Evolutionary conservation across 768 basidiomycete species (phyloP), one percentile per base, ranked within the genome.

Genomic region (Saitozyma sp.): DNA sequence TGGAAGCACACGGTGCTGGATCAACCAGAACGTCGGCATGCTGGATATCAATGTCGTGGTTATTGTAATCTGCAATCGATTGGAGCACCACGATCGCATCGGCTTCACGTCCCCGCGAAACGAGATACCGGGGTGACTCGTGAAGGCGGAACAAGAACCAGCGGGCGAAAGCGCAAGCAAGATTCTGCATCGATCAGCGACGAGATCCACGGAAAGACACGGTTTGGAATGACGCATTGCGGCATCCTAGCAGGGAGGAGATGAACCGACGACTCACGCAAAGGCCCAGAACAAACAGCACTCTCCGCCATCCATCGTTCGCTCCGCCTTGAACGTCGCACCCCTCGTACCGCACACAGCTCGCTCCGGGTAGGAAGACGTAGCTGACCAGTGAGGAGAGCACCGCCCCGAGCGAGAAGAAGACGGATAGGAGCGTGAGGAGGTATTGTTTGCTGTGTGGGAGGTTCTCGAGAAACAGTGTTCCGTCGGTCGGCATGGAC

Each of bases 401-500:
- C 49, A 98, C 91, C 0, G 94, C 88, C 51, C 95, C 95, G 45
- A 96, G 80, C 7, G 92, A 93, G 83, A 97, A 97, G 82, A 97
- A 98, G n/a, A 93, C 85, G 5, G 92, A 92, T 20, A 96, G 84
- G 0, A 88, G 89, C 0, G 92, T 95, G 57, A 97, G 88, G 39
- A 98, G 85, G 76, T 95, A 92, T 71, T 92, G 87, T 66, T 93
- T 92, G n/a, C 86, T 85, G 66, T 88, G 86, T 2, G 95, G 95
- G 83, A 97, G 87, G 70, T 96, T 92, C 72, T 99, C 95, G 8
- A 74, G 68, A 50, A 72, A 77, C 56, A 95, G 85, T 0, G 92
- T 97, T 7, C 94, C 93, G 68, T 97, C 95, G 0, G 94, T 98
- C 0, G 94, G 94, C 92, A 97, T 95, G 0, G 49, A 91, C 88